A percentile compares a stretch with the other conserved stretches of the same genome.
These are phyloP conservation scores for Wickerhamomyces rabaulensis DNA, from an alignment of 805 yeast genomes.

Conservation along the genomic window DNA sequence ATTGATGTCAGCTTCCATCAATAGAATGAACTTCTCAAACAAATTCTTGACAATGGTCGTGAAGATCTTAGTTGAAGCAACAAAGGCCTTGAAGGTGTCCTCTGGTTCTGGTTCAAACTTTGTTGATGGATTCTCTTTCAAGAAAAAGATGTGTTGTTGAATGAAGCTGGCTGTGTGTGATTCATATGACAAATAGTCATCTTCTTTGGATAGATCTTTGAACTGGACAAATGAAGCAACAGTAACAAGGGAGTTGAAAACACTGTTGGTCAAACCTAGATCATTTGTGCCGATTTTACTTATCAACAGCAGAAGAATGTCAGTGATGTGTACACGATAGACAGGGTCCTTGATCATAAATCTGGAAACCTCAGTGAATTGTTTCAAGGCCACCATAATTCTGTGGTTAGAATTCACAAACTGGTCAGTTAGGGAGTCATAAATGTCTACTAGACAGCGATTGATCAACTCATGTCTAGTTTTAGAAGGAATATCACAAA, in stretches of 20 bases:
- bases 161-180: slow-evolving; percentile 51
- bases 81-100: slow-evolving; percentile 50
- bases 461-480: slow-evolving; percentile 40
- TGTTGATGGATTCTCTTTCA: slow-evolving; percentile 29
- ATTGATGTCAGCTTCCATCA: slow-evolving; percentile 50
- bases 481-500: slow-evolving; percentile 52
- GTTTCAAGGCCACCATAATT: slow-evolving; percentile 63
- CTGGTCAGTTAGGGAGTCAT: slow-evolving; percentile 60
- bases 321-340: slow-evolving; percentile 73
- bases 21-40: slow-evolving; percentile 50
- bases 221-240: slow-evolving; percentile 72
- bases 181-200: slow-evolving; percentile 35
- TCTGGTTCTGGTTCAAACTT: slow-evolving; percentile 38
- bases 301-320: slow-evolving; percentile 61
- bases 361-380: slow-evolving; percentile 59
- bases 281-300: slow-evolving; percentile 91
- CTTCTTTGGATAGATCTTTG: slow-evolving; percentile 41
- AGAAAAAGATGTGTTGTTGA: slow-evolving; percentile 51
- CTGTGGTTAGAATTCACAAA: slow-evolving; percentile 76
- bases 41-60: slow-evolving; percentile 52
- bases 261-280: slow-evolving; percentile 60
- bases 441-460: slow-evolving; percentile 60
- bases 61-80: slow-evolving; percentile 71
- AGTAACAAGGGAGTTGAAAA: slow-evolving; percentile 65
- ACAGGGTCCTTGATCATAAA: slow-evolving; percentile 58